phyloP scores from a whole-genome alignment of 306 rosid species.

The Cicer cuneatum region DNA sequence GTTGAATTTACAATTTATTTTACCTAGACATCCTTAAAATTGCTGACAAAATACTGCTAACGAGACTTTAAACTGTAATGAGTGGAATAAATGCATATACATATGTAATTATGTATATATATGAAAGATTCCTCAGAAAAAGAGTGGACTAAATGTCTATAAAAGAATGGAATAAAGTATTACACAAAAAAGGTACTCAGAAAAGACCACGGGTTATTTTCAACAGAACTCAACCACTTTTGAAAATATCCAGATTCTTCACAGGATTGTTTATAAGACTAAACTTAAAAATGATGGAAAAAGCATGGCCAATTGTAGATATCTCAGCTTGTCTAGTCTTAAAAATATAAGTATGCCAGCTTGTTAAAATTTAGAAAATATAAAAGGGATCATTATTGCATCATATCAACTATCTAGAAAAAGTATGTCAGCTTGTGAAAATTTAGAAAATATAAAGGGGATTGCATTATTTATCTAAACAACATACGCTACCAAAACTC shows the following conservation, averaged over 20 bases:
- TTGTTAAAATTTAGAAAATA: background rate
- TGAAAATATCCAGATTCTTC: background rate
- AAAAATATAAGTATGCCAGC: background rate
- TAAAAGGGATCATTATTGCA: background rate
- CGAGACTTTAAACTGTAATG: background rate
- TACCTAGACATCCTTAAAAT: background rate
- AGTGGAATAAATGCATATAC: too few species aligned
- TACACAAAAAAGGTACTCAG: background rate
- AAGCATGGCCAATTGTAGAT: background rate
- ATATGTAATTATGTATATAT: background rate
- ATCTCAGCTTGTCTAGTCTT: too few species aligned
- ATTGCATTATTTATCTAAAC: background rate
- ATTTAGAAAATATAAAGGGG: background rate
- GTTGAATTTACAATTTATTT: background rate
- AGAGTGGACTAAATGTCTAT: too few species aligned
- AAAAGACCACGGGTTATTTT: background rate
- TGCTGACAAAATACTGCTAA: background rate
- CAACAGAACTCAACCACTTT: background rate
- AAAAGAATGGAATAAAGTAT: background rate
- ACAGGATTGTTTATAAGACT: background rate
- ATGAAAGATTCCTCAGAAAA: constrained; percentile 4
- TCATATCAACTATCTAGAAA: background rate
- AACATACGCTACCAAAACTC: background rate
- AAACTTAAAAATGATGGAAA: background rate
- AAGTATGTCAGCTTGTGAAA: background rate